Evolutionary conservation across 768 basidiomycete genomes (phyloP), one percentile per base, ranked within the genome.

Genomic region (Leccinum fibrillosum): DNA sequence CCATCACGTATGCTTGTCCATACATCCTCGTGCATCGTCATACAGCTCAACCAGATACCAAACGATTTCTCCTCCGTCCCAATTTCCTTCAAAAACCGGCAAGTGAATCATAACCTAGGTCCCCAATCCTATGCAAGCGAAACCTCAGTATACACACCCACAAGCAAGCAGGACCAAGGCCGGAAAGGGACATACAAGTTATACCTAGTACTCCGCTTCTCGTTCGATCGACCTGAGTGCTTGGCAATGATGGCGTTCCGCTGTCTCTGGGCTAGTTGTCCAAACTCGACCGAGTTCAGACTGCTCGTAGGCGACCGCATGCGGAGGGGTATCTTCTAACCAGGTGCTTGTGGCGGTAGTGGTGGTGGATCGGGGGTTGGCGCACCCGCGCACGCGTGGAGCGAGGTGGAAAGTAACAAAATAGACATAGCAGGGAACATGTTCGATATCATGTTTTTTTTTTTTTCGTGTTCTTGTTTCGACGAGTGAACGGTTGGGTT

Each of bases 1-100:
- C 54, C 63, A 52, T 64, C 56, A 30, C 28, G 59, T 19, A 72
- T 17, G 5, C 9, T 53, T 2, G 74, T 64, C 47, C 78, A 66
- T 13, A 91, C 70, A 55, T 83, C 80, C 1, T 73, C 75, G 47
- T 87, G 81, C n/a, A 78, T 77, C 26, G 84, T 76, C 80, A 91
- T 84, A 10, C 83, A 86, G 56, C 82, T 84, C 12, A 92, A 74
- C 86, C 86, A 90, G 49, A 87, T 84, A 6, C 89, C 90, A 53
- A 87, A 77, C 2, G 88, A 80, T 57, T 82, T 79, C 62, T 91
- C 90, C 50, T 86, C 86, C 2, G 75, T 69, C 12, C 83, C 80
- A 13, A 90, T 75, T 34, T 90, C 86, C 59, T 79, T 81, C 23
- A 92, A 69, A 64, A 86, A 78, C 6, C 61, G 68, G 13, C 77